Conservation (phyloP, 2,329 filamentous ascomycete species). For the Trichoderma gracile region DNA sequence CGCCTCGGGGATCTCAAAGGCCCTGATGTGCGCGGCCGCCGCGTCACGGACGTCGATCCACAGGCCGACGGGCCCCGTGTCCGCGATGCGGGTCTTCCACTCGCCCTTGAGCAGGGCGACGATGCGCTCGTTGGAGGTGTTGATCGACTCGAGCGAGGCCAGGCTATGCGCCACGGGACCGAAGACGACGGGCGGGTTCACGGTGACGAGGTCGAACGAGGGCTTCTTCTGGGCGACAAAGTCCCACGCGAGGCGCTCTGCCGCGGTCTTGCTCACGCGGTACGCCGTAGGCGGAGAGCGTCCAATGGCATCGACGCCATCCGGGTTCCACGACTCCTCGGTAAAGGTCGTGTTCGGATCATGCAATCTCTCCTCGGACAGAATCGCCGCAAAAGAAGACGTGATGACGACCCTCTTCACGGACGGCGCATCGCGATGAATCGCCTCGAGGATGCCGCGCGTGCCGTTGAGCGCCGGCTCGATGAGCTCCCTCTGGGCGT, state of each 20-base stretch:
- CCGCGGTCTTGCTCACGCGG: conserved; percentile 56
- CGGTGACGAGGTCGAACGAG: conserved; percentile 52
- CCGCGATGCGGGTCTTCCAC: conserved; percentile 49
- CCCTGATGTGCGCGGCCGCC: conserved; percentile 54
- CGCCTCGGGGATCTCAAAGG: conserved; percentile 50
- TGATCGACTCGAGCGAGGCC: conserved; percentile 48
- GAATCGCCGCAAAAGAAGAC: conserved; percentile 56
- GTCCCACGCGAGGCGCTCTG: conserved; percentile 56
- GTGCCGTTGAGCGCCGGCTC: conserved; percentile 60
- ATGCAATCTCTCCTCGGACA: conserved; percentile 41
- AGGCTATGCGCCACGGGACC: conserved; percentile 55
- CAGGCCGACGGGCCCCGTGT: conserved; percentile 44
- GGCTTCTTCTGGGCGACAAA: conserved; percentile 48
- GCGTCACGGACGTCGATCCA: conserved; percentile 61
- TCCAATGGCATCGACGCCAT: conserved; percentile 48
- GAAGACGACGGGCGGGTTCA: conserved; percentile 58
- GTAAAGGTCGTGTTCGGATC: conserved; percentile 46
- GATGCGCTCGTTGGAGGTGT: conserved; percentile 56
- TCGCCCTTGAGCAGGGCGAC: conserved; percentile 52
- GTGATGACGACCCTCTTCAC: conserved; percentile 72
- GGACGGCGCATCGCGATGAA: conserved; percentile 56
- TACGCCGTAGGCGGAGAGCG: conserved; percentile 48
- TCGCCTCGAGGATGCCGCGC: conserved; percentile 69
- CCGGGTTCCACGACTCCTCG: conserved; percentile 57
- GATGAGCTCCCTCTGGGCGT: conserved; percentile 55